Percentiles rank a stretch among this genome's conserved stretches.
phyloP scores from a whole-genome alignment of 306 rosid species.

The Begonia fuchsioides region DNA sequence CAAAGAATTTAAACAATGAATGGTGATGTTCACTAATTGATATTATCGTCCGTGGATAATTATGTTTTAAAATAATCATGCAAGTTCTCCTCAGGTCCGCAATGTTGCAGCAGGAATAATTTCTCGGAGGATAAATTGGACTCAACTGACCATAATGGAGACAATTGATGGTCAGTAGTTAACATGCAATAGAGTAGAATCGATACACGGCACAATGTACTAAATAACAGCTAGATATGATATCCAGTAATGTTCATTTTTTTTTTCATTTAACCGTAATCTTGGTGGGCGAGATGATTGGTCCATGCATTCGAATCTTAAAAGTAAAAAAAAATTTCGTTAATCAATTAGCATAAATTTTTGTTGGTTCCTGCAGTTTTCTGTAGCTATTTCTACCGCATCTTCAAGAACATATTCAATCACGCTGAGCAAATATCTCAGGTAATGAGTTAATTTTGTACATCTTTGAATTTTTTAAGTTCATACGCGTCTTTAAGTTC shows the following conservation, averaged over 20 bases:
- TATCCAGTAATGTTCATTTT: too few relatives aligned
- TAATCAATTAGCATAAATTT: too few relatives aligned
- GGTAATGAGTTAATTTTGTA: constrained; percentile 24
- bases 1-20: too few relatives aligned
- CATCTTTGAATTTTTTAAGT: neutral
- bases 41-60: neutral
- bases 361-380: constrained; percentile 38
- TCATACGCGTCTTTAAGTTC: too few relatives aligned
- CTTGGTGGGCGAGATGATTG: too few relatives aligned
- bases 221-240: too few relatives aligned
- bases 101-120: constrained; percentile 83
- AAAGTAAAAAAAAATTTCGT: too few relatives aligned
- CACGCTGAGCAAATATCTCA: constrained; percentile 96
- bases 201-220: too few relatives aligned
- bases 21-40: too few relatives aligned
- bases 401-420: constrained; percentile 85
- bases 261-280: too few relatives aligned
- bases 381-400: constrained; percentile 73
- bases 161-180: constrained; percentile 56
- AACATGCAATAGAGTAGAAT: too few relatives aligned
- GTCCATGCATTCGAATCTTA: too few relatives aligned
- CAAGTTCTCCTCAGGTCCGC: constrained; percentile 54
- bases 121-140: constrained; percentile 86
- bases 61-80: constrained; percentile 3
- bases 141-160: constrained; percentile 59